Percentiles rank a stretch among this genome's conserved stretches.
Conservation (phyloP, 768 basidiomycete species). For the Serendipita indica region DNA sequence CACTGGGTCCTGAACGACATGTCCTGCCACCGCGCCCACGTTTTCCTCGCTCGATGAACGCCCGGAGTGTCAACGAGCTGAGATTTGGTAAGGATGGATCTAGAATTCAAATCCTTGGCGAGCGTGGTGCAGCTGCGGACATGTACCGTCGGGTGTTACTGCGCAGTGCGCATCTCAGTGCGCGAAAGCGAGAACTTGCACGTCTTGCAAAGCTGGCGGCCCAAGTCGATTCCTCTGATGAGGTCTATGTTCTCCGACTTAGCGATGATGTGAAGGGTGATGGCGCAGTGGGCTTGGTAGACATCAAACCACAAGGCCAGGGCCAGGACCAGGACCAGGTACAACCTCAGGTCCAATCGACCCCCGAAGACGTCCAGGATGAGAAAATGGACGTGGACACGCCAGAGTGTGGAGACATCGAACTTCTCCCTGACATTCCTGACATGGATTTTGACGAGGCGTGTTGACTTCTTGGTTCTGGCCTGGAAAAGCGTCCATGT, state of each 20-base stretch:
- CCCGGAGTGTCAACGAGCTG: background rate
- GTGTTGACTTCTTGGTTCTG: background rate
- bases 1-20: constrained; percentile 6
- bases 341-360: too few species aligned
- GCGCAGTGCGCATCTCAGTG: background rate
- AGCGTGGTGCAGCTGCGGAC: background rate
- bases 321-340: background rate
- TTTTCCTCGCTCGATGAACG: constrained; percentile 5
- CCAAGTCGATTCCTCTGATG: background rate
- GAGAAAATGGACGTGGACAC: constrained; percentile 7
- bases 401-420: constrained; percentile 4
- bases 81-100: constrained; percentile 1
- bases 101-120: constrained; percentile 2
- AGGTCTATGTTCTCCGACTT: background rate
- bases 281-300: background rate
- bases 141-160: constrained; percentile 1
- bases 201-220: background rate
- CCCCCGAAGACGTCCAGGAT: background rate
- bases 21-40: constrained; percentile 1
- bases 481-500: background rate
- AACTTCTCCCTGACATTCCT: constrained; percentile 3
- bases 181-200: background rate
- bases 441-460: constrained; percentile 4
- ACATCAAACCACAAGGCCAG: background rate
- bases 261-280: background rate